A percentile compares a stretch with the other conserved stretches of the same genome.
phyloP scores from a whole-genome alignment of 306 rosid genomes.

The Cucurbita pepo region DNA sequence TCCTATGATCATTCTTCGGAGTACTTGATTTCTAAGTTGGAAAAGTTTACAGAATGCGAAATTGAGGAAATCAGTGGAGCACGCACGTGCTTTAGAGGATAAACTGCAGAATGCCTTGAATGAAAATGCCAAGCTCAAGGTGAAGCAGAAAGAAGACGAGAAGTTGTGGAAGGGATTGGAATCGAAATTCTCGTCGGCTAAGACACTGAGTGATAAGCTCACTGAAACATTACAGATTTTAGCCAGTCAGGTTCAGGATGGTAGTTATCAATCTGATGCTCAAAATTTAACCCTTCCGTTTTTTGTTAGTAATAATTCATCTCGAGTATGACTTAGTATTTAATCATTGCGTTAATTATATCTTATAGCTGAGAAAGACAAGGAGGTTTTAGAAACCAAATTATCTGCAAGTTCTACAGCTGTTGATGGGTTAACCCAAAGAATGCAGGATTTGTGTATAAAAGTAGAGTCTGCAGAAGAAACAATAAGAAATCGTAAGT shows the following conservation, averaged over 20 bases:
- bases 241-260: slow-evolving; percentile 67
- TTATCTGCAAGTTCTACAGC: slow-evolving; percentile 41
- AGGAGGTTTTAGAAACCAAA: slow-evolving; percentile 50
- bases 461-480: slow-evolving; percentile 55
- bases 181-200: slow-evolving; percentile 76
- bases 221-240: slow-evolving; percentile 64
- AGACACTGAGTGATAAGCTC: slow-evolving; percentile 68
- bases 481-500: slow-evolving; percentile 46
- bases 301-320: background rate
- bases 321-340: background rate
- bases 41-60: slow-evolving; percentile 43
- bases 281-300: background rate
- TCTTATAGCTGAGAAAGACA: slow-evolving; percentile 64
- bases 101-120: slow-evolving; percentile 75
- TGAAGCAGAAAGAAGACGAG: slow-evolving; percentile 87
- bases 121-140: slow-evolving; percentile 78
- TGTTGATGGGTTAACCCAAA: slow-evolving; percentile 58
- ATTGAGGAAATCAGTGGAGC: slow-evolving; percentile 62
- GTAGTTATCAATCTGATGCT: slow-evolving; percentile 19
- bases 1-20: background rate
- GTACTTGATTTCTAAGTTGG: background rate
- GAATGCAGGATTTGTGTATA: slow-evolving; percentile 48
- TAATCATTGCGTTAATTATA: background rate
- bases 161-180: slow-evolving; percentile 83
- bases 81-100: slow-evolving; percentile 50